Conservation (phyloP, 2,329 filamentous ascomycete species). For the Aspergillus fumigatus region DNA sequence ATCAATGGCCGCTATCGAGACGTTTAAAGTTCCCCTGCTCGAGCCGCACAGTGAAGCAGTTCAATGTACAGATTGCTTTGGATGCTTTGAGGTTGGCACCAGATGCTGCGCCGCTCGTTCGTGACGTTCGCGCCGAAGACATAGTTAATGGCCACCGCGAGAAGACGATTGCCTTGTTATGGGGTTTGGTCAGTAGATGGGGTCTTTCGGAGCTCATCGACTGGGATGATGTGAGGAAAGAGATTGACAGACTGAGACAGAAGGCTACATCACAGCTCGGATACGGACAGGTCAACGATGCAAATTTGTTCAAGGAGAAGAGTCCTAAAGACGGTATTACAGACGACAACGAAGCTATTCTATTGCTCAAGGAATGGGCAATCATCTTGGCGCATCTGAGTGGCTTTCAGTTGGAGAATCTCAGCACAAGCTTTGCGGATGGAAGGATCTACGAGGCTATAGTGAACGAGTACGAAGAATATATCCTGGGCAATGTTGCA, state of each 20-base stretch:
- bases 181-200: slow-evolving; percentile 55
- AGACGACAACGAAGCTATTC: slow-evolving; percentile 26
- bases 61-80: slow-evolving; percentile 57
- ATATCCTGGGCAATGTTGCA: slow-evolving; percentile 22
- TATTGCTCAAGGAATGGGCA: slow-evolving; percentile 55
- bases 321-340: slow-evolving; percentile 22
- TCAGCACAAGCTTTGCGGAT: slow-evolving; percentile 56
- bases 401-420: slow-evolving; percentile 47
- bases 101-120: slow-evolving; percentile 38
- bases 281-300: slow-evolving; percentile 14
- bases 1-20: slow-evolving; percentile 49
- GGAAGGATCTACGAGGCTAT: slow-evolving; percentile 52
- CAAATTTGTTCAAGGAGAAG: slow-evolving; percentile 18
- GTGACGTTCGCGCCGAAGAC: slow-evolving; percentile 50
- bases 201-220: slow-evolving; percentile 53
- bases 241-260: slow-evolving; percentile 44
- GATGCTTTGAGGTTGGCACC: slow-evolving; percentile 46
- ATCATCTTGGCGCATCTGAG: slow-evolving; percentile 45
- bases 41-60: slow-evolving; percentile 52
- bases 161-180: slow-evolving; percentile 58
- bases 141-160: slow-evolving; percentile 62
- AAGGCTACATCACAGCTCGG: slow-evolving; percentile 17
- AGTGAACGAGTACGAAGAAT: slow-evolving; percentile 53
- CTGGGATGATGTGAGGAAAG: slow-evolving; percentile 50
- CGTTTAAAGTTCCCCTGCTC: slow-evolving; percentile 56